phyloP scores from a whole-genome alignment of 2,329 filamentous ascomycete species.

The Sporothrix euskadiensis region DNA sequence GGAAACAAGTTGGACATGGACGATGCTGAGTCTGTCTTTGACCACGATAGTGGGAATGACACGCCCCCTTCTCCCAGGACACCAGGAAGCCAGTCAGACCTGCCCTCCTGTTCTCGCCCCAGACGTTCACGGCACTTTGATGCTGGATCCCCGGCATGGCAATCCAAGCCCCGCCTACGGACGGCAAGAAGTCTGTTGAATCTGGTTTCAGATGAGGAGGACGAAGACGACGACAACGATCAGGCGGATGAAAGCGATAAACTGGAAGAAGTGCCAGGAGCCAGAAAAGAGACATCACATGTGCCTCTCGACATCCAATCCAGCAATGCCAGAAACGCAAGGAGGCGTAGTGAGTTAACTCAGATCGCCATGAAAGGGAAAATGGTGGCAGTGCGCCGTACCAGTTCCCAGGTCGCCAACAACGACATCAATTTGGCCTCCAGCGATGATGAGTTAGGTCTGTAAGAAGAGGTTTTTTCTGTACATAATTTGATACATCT shows the following conservation, averaged over 20 bases:
- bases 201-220: constrained; percentile 30
- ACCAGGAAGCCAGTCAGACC: background rate
- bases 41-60: background rate
- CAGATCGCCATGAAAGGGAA: background rate
- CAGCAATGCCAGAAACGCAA: background rate
- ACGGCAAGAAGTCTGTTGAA: constrained; percentile 16
- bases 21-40: too few species aligned
- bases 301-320: background rate
- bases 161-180: background rate
- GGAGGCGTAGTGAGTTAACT: too few species aligned
- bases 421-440: background rate
- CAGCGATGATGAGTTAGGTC: constrained; percentile 33
- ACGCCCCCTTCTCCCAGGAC: constrained; percentile 4
- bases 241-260: background rate
- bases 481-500: constrained; percentile 10
- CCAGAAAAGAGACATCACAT: background rate
- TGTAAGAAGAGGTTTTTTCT: constrained; percentile 25
- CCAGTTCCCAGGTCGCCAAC: background rate
- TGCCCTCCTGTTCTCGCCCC: background rate
- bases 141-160: background rate
- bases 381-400: background rate
- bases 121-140: background rate
- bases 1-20: background rate
- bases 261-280: background rate
- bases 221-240: background rate